Base-by-base conservation (phyloP, 129 eudicot genomes). In the Gnaphalium uliginosum region DNA sequence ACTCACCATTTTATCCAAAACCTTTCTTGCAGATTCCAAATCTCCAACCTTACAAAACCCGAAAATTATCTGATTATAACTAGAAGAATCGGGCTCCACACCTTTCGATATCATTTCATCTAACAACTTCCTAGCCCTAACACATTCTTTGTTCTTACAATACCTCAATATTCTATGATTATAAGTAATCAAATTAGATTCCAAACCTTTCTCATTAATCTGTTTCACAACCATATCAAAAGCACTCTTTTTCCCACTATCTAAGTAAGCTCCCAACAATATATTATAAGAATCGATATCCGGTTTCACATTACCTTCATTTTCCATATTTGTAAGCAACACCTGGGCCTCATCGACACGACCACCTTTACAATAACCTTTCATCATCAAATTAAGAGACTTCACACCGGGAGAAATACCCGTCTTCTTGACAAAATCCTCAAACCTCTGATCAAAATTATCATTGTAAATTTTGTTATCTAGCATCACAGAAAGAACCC, bases 31-130 rank as follows among this genome's bases (percentile, higher is more conserved):
- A 22, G 84, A 79, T 30, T 66, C 86, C 46, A 85, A 72, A 79
- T 85, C 86, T 6, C 89, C 89, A 59, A 76, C 84, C 80, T 79
- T 85, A 76, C 86, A 85, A 76, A 76, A 79, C 75, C 86, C 86
- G 8, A 82, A 82, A 0, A 85, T 82, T 26, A 85, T 68, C 43
- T 76, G 56, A 67, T 69, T 43, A 60, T 85, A 85, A 69, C 80
- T 82, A 0, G 76, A 84, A 25, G 81, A 69, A 82, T 85, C 75
- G 5, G 89, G 89, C 37, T 60, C 64, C 33, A 82, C 82, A 4
- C 84, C 86, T 33, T 82, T 85, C 10, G 43, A 23, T 43, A 82
- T 58, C 89, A 82, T 82, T 51, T 85, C 89, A 79, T 82, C 84
- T 84, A 85, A 61, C 82, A 85, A 72, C 60, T 82, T 72, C 70